phyloP scores from a whole-genome alignment of 2,329 filamentous ascomycete genomes.

The Cercospora janseana region DNA sequence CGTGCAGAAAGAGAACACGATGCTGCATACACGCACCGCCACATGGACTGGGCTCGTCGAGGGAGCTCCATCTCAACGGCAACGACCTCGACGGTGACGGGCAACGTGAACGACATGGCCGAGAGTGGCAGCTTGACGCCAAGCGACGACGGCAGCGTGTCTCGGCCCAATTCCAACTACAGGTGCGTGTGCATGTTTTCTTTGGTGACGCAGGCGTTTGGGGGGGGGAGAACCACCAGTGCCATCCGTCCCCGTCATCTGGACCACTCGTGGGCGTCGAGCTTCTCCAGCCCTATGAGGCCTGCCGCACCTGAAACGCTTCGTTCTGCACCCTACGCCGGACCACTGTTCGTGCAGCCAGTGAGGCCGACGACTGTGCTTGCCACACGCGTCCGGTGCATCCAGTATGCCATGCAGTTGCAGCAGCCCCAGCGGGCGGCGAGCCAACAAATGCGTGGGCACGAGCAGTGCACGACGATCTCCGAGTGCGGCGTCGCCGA shows the following conservation, averaged over 20 bases:
- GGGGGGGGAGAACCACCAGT: not conserved
- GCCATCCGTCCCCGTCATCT: not conserved
- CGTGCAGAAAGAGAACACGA: constrained; percentile 33
- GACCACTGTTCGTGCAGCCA: not conserved
- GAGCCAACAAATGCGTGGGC: not conserved
- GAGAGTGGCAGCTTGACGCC: constrained; percentile 28
- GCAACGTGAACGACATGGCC: constrained; percentile 30
- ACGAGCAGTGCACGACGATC: not conserved
- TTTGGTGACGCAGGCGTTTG: not conserved
- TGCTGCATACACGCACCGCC: constrained; percentile 23
- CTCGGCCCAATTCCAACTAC: constrained; percentile 42
- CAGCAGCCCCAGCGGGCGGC: not conserved
- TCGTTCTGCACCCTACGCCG: not conserved
- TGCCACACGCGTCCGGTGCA: not conserved
- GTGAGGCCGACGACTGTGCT: not conserved
- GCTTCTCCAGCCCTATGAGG: constrained; percentile 6
- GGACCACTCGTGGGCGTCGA: not conserved
- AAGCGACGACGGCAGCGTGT: constrained; percentile 33
- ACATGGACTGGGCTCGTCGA: constrained; percentile 37
- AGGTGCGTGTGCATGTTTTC: constrained; percentile 39
- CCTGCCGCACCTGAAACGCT: not conserved
- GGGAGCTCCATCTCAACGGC: constrained; percentile 43
- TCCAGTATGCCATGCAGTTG: not conserved
- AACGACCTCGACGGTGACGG: constrained; percentile 36
- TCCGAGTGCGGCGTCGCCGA: constrained; percentile 4